Conservation (phyloP, 208 protist genomes). For the Crithidia bombi region DNA sequence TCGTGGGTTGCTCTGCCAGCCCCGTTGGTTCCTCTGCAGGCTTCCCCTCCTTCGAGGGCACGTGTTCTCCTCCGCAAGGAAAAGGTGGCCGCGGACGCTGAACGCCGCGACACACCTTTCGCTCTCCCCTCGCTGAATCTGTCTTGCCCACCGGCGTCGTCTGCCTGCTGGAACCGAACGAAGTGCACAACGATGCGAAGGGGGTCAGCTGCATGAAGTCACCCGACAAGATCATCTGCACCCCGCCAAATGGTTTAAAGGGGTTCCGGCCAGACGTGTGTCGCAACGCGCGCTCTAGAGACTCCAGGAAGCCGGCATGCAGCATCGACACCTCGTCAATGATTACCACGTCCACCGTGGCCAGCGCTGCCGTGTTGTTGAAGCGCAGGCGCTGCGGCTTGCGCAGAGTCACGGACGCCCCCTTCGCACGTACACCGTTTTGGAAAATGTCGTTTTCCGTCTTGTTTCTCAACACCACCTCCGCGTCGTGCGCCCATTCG, state of each 20-base stretch:
- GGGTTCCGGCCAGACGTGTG: slow-evolving; percentile 39
- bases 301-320: slow-evolving; percentile 76
- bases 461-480: not conserved
- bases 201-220: slow-evolving; percentile 94
- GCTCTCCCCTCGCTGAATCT: not conserved
- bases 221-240: slow-evolving; percentile 92
- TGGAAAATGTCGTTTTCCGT: not conserved
- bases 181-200: slow-evolving; percentile 19
- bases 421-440: not conserved
- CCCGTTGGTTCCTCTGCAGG: no score
- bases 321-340: slow-evolving; percentile 95
- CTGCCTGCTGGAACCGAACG: not conserved
- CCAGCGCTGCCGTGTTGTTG: slow-evolving; percentile 17
- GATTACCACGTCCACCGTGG: slow-evolving; percentile 58
- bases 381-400: slow-evolving; percentile 14
- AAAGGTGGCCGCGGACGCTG: no score
- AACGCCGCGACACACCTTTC: not conserved
- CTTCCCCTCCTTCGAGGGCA: no score
- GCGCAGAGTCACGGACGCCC: not conserved
- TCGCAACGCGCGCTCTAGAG: slow-evolving; percentile 77
- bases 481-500: slow-evolving; percentile 11
- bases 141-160: not conserved
- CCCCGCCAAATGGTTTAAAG: slow-evolving; percentile 83
- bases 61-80: no score
- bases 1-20: no score